Evolutionary conservation across 1,284 basidiomycete genomes (phyloP).

Genomic region (Ustilago shanxiensis): DNA sequence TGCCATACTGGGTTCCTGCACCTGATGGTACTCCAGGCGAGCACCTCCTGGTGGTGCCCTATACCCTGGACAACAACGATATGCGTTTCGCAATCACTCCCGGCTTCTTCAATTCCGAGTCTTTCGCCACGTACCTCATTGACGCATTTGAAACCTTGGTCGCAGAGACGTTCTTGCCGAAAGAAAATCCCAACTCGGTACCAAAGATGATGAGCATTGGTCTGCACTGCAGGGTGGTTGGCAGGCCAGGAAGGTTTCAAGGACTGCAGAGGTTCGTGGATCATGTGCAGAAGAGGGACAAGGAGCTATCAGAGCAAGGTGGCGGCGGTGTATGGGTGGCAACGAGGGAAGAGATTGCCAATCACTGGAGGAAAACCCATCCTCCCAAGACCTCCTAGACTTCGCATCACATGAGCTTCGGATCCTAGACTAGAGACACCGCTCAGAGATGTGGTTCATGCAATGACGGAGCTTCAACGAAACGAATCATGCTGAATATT

Average conservation of each 20-base stretch:
- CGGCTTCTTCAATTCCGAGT: constrained; percentile 70
- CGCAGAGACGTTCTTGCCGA: constrained; percentile 61
- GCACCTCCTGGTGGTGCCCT: constrained; percentile 70
- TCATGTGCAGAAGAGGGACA: constrained; percentile 62
- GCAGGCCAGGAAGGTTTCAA: constrained; percentile 71
- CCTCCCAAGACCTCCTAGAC: constrained; percentile 50
- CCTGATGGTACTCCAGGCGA: constrained; percentile 55
- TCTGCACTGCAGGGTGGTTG: constrained; percentile 71
- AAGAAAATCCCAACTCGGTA: constrained; percentile 39
- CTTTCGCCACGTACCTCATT: constrained; percentile 70
- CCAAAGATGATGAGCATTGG: constrained; percentile 72
- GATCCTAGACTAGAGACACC: too few relatives aligned
- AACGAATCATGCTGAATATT: constrained; percentile 4
- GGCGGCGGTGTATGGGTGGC: constrained; percentile 71
- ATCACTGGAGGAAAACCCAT: constrained; percentile 69
- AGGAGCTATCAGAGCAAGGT: constrained; percentile 47
- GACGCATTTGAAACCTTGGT: constrained; percentile 71
- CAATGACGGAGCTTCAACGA: neutral
- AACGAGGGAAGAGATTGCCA: constrained; percentile 71
- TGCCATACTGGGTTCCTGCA: constrained; percentile 71
- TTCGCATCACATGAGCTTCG: too few relatives aligned
- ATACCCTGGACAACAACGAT: constrained; percentile 71
- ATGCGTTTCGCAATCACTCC: constrained; percentile 70
- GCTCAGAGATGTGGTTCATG: too few relatives aligned
- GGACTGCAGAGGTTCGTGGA: constrained; percentile 71